A percentile compares a stretch with the other conserved stretches of the same genome.
Conservation (phyloP, 225 moss, liverwort and hornwort species). For the Marchantia polymorpha region DNA sequence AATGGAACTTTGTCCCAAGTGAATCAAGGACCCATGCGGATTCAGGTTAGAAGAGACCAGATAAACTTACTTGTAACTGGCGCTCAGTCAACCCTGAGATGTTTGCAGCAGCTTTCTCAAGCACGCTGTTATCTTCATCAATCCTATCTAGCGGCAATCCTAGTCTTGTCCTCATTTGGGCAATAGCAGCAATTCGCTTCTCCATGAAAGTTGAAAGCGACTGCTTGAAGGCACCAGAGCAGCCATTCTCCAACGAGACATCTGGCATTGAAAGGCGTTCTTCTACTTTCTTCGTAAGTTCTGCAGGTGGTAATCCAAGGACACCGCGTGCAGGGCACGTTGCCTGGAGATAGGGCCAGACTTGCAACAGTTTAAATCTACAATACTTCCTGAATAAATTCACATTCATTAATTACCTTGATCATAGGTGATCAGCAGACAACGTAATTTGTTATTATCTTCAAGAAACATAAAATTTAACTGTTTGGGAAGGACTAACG, state of each 20-base stretch:
- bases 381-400: background rate
- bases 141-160: constrained; percentile 59
- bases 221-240: constrained; percentile 67
- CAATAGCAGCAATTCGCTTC: constrained; percentile 45
- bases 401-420: background rate
- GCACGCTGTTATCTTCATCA: constrained; percentile 40
- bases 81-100: constrained; percentile 72
- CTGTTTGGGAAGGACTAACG: background rate
- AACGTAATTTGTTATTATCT: background rate
- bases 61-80: constrained; percentile 66
- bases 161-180: constrained; percentile 61
- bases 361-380: background rate
- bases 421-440: background rate
- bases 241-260: constrained; percentile 54
- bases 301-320: constrained; percentile 46
- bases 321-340: constrained; percentile 68
- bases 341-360: constrained; percentile 60
- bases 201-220: constrained; percentile 60
- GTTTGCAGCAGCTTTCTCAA: constrained; percentile 64
- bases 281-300: constrained; percentile 50
- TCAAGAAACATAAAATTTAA: background rate
- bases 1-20: background rate
- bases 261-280: constrained; percentile 70
- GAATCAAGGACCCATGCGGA: background rate
- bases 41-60: background rate